Conservation (phyloP, 2,329 filamentous ascomycete species). For the Sporothrix schenckii region DNA sequence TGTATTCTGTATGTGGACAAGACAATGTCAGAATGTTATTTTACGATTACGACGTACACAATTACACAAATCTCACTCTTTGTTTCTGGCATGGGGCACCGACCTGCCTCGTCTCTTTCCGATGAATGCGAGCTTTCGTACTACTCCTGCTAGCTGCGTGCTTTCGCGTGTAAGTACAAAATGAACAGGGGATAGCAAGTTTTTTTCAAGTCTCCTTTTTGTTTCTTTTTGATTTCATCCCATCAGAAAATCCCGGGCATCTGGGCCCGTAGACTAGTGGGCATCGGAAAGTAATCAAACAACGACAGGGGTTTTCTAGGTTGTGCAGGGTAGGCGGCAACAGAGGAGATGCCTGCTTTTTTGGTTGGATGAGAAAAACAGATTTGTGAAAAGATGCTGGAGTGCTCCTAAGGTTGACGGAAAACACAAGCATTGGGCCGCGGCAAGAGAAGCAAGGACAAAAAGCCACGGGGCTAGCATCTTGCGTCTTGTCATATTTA, state of each 20-base stretch:
- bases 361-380: neutral
- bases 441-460: neutral
- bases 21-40: neutral
- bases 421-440: neutral
- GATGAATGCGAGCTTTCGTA: too few relatives aligned
- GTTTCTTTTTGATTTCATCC: neutral
- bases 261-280: constrained; percentile 26
- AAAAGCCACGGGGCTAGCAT: neutral
- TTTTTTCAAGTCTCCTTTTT: neutral
- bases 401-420: neutral
- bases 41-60: too few relatives aligned
- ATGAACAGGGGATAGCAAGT: constrained; percentile 8
- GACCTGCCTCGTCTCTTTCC: neutral
- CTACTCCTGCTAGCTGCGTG: too few relatives aligned
- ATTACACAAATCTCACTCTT: neutral
- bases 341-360: neutral
- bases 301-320: constrained; percentile 14
- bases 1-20: neutral
- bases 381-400: neutral
- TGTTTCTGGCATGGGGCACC: neutral
- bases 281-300: constrained; percentile 23
- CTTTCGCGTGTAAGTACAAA: neutral
- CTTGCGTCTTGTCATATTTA: neutral
- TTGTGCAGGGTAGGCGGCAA: constrained; percentile 5
- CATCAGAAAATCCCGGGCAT: constrained; percentile 23